Evolutionary conservation across 345 rosid species (phyloP).

Genomic region (Eucalyptus sp.): DNA sequence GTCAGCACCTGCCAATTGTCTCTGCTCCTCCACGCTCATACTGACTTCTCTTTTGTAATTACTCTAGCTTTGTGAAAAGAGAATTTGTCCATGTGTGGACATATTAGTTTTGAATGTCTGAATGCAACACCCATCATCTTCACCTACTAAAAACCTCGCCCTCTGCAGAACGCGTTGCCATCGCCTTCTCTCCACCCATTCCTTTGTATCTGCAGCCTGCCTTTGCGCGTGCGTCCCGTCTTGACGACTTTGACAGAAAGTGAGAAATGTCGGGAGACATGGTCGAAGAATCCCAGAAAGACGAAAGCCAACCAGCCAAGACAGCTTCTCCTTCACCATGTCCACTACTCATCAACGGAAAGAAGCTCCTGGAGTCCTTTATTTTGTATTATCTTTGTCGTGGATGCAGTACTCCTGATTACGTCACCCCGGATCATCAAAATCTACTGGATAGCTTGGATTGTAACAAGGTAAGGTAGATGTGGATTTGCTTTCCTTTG

Average conservation of each 20-base stretch:
- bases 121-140: neutral
- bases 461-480: constrained; percentile 33
- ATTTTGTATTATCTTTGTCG: neutral
- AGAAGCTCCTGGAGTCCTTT: neutral
- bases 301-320: neutral
- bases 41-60: neutral
- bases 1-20: neutral
- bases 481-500: neutral
- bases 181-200: neutral
- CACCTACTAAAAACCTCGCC: neutral
- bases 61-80: neutral
- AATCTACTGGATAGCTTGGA: constrained; percentile 37
- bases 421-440: constrained; percentile 77
- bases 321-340: neutral
- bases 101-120: neutral
- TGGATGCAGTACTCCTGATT: constrained; percentile 79
- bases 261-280: neutral
- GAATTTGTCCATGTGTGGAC: neutral
- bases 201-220: neutral
- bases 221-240: accelerated
- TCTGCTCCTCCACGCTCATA: neutral
- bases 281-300: neutral
- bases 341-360: neutral
- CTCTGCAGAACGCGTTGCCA: neutral
- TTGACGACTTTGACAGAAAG: neutral